Conservation (phyloP, 75 land plant genomes). For the Gnetum montanum region DNA sequence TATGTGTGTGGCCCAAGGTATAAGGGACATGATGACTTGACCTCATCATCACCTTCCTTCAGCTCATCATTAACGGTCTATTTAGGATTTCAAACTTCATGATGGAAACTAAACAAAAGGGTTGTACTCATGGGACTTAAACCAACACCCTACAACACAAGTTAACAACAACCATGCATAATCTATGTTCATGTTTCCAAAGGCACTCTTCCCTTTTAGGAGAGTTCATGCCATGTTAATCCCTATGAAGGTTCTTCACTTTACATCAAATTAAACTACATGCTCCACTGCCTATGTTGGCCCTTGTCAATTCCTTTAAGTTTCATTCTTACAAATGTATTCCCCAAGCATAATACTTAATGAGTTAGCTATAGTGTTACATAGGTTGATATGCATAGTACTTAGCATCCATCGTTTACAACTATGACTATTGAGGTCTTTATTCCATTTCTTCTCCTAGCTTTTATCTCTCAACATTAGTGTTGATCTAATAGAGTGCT, state of each 20-base stretch:
- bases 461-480: background rate
- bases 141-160: conserved; percentile 24
- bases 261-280: conserved; percentile 11
- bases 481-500: background rate
- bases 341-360: background rate
- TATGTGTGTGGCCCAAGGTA: conserved; percentile 2
- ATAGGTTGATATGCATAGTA: background rate
- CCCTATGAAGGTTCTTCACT: conserved; percentile 11
- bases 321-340: conserved; percentile 2
- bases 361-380: background rate
- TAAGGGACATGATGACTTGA: conserved; percentile 13
- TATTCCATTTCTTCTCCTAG: background rate
- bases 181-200: conserved; percentile 9
- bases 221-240: conserved; percentile 12
- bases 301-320: conserved; percentile 5
- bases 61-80: conserved; percentile 13
- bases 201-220: conserved; percentile 16
- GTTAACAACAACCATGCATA: conserved; percentile 29
- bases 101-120: no score
- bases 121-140: conserved; percentile 30
- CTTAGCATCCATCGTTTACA: no score
- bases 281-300: conserved; percentile 6
- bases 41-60: conserved; percentile 15
- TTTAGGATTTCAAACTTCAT: conserved; percentile 11
- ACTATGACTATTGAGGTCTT: background rate